These are phyloP conservation scores for Recurvomyces mirabilis DNA, from an alignment of 495 filamentous ascomycete species.

Conservation along the genomic window DNA sequence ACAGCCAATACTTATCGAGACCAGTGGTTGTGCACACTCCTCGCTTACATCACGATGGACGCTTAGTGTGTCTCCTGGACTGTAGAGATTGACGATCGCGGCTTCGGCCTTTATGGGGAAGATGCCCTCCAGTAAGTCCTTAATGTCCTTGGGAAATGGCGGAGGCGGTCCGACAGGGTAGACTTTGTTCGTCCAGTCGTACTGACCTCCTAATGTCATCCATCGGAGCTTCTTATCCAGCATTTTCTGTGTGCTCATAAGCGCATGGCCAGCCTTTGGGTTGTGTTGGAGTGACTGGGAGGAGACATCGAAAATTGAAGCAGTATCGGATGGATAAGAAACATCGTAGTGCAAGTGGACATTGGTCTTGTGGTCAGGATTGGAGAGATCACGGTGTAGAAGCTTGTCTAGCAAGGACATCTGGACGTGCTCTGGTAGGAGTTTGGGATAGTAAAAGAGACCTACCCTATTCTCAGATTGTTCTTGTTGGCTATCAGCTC, in stretches of 20 bases:
- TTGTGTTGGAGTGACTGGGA: conserved; percentile 26
- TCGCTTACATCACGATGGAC: conserved; percentile 88
- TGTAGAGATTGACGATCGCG: conserved; percentile 86
- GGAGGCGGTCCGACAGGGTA: conserved; percentile 62
- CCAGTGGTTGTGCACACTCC: conserved; percentile 56
- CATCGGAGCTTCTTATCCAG: conserved; percentile 74
- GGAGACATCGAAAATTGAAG: conserved; percentile 41
- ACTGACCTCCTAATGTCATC: conserved; percentile 87
- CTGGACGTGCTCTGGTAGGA: conserved; percentile 61
- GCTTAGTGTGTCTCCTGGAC: conserved; percentile 74
- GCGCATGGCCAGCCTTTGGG: conserved; percentile 64
- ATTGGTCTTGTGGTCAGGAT: conserved; percentile 69
- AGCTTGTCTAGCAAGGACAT: conserved; percentile 52
- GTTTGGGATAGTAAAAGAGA: conserved; percentile 58
- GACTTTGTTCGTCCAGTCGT: conserved; percentile 79
- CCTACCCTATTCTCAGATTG: conserved; percentile 38
- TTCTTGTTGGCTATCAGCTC: too few relatives aligned
- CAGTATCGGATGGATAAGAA: conserved; percentile 44
- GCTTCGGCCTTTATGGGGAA: conserved; percentile 69
- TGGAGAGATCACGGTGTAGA: conserved; percentile 69
- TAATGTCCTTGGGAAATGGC: conserved; percentile 62
- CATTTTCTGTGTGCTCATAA: conserved; percentile 51
- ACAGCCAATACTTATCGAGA: conserved; percentile 80
- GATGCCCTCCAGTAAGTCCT: conserved; percentile 45
- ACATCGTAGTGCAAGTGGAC: conserved; percentile 72